Base-by-base conservation (phyloP, 257 asterid genomes). In the Solanum appendiculatum region DNA sequence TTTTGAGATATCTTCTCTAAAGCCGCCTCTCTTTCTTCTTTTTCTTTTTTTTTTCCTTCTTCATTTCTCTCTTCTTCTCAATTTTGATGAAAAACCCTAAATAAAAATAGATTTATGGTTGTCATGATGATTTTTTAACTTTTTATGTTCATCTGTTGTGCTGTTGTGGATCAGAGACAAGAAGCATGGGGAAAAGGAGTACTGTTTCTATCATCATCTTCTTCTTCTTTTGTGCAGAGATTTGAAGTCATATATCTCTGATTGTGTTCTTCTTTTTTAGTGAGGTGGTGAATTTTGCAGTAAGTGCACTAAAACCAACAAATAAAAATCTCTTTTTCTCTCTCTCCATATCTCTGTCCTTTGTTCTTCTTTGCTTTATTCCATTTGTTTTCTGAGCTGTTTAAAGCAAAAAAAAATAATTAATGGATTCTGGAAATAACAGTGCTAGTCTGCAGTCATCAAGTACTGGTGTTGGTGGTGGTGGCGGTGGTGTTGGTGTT, bases 401-500 rank as follows among this genome's bases (percentile, higher is more conserved):
- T 91, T 70, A 42, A 63, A 29, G 87, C 73, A 70, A 70, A 63
- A 64, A 29, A 15, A 46, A 13, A 4, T n/a, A 46, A 46, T 15
- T 6, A 2, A 94, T 93, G 97, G 96, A 96, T 89, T 94, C 97
- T 31, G 91, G 91, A 87, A 91, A 92, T 56, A 95, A 93, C 64
- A 95, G 98, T 86, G 98, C 92, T 21, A 94, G 98, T 88, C 66
- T 91, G 5, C 95, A 93, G 88, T 93, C 98, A 25, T 96, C 98
- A 5, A 92, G 98, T 86, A 66, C 73, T 27, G 73, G 37, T 29
- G 73, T 20, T 21, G 83, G 11, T 12, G 81, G 13, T 33, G 96
- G 93, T 21, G 77, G 27, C n/a, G n/a, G n/a, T n/a, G n/a, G n/a
- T n/a, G n/a, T 25, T 16, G 83, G 21, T 73, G 78, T 9, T 7